Evolutionary conservation across 139 green algal genomes (phyloP), one percentile per base, ranked within the genome.

Genomic region (Pedinophyceae sp.): DNA sequence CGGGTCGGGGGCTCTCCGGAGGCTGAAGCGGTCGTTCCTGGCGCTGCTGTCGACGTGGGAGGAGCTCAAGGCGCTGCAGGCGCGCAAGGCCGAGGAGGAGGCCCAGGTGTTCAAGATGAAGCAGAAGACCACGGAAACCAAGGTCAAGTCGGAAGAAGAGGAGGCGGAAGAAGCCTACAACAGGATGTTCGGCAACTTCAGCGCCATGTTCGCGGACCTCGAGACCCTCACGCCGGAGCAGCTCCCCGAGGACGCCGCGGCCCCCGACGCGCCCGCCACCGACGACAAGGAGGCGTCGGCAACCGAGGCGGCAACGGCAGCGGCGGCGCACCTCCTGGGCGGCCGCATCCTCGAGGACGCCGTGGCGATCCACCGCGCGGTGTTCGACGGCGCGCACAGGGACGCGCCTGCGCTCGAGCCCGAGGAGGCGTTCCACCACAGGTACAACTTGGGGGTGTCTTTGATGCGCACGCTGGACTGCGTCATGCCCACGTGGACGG

Each of bases 71-170:
- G 69, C 65, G 20, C 65, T 66, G 29, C 63, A 93, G 57, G 78
- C 74, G 57, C 59, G 59, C 26, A 54, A 47, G 3, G 79, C 75
- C 3, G 69, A 64, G 25, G 76, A 85, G 59, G 77, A 84, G 53
- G 79, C 71, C 1, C 67, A 85, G 59, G 38, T 84, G 55, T 94
- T 85, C 69, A 87, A 82, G 66, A 74, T 47, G 64, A 93, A 87
- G 70, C 48, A 54, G 0, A 65, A 63, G 27, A 68, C 24, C 28
- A 55, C 53, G n/a, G n/a, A n/a, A n/a, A n/a, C n/a, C 34, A 7
- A 43, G 34, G 34, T 43, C 10, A 7, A 19, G 10, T 19, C 34
- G 10, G 34, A 43, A 43, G 34, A 43, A 13, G 34, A 43, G 13
- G 34, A 43, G 34, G 34, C 7, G 34, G 34, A 43, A 13, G 34